Base-by-base conservation (phyloP, 2,329 filamentous ascomycete genomes). In the Hymenoscyphus repandus region DNA sequence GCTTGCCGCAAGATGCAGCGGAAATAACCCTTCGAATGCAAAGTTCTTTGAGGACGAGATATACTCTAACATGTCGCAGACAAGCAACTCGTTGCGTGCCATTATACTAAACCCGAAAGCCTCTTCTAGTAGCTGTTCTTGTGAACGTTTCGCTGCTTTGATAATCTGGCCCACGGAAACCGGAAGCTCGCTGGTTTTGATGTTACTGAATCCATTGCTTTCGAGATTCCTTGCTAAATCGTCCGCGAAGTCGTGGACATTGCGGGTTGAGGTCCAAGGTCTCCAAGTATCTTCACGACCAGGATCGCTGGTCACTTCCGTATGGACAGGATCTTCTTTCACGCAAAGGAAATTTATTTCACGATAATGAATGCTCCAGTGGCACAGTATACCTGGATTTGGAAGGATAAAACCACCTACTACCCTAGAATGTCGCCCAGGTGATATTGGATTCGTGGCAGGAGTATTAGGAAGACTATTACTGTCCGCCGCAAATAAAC, bases 31-130 rank as follows among this genome's bases (percentile, higher is more conserved):
- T 4, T 27, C 22, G 22, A 27, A 27, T 4, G 22, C 4, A 27
- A 27, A 27, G 22, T 27, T 27, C n/a, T n/a, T n/a, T n/a, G n/a
- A n/a, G n/a, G n/a, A n/a, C n/a, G n/a, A 7, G 22, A 27, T 27
- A 4, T 27, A 4, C 22, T 27, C 22, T 27, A 27, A 27, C 22
- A 27, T 27, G 22, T 27, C 22, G 7, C 4, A 4, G 7, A 27
- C 22, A 27, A 27, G 22, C 22, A 4, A 4, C 4, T 4, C 7
- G 22, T 27, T 27, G 7, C 22, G 22, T 11, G 50, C 51, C 52
- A 64, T 64, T 32, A 65, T 63, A 40, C 39, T 51, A 42, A 64
- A 65, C 7, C 56, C 59, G 17, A 64, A 48, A 13, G 58, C 49
- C 46, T 65, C 62, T 37, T 49, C 10, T 3, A 62, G 46, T 22